Base-by-base conservation (phyloP, 2,329 filamentous ascomycete species). In the Aschersonia sp. region DNA sequence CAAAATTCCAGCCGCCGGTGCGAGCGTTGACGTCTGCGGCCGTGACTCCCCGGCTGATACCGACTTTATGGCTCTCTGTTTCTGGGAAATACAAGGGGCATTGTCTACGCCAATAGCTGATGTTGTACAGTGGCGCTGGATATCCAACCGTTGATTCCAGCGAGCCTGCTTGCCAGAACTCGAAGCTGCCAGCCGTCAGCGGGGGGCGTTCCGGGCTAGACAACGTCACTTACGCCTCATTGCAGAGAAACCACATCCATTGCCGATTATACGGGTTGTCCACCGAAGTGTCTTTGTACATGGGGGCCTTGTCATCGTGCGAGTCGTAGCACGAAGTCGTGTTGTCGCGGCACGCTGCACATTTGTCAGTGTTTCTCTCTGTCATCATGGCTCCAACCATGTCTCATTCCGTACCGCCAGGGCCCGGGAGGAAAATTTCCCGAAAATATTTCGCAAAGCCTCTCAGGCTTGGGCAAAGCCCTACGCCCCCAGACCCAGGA, bases 191-290 rank as follows among this genome's bases (percentile, higher is more conserved):
- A 20, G 20, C 20, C 20, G 20, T 20, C 20, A 20, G 20, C 20
- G 20, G 20, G 20, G 20, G 20, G 20, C 20, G 20, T 20, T 20
- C 20, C 20, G 20, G 20, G 10, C 10, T 1, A 6, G n/a, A 20
- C 20, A 6, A 3, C n/a, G 20, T 12, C n/a, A 72, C n/a, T 44
- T 52, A 58, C 55, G 78, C 77, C 58, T 82, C 75, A 56, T 82
- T 81, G 66, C 79, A 82, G 2, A 71, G 65, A 60, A 80, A 69
- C 77, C 78, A 82, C 5, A 66, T 58, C 77, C 76, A 82, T 51
- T 78, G 74, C 43, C 43, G 43, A 31, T 44, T 42, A 42, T 42
- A 0, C 75, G 55, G 47, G 56, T 80, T 80, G 45, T 29, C 20
- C 28, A 31, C 43, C 2, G 61, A 63, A 20, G 56, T 60, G 56